These are phyloP conservation scores for Prinsepia uniflora DNA, from an alignment of 306 rosid species.

Conservation along the genomic window DNA sequence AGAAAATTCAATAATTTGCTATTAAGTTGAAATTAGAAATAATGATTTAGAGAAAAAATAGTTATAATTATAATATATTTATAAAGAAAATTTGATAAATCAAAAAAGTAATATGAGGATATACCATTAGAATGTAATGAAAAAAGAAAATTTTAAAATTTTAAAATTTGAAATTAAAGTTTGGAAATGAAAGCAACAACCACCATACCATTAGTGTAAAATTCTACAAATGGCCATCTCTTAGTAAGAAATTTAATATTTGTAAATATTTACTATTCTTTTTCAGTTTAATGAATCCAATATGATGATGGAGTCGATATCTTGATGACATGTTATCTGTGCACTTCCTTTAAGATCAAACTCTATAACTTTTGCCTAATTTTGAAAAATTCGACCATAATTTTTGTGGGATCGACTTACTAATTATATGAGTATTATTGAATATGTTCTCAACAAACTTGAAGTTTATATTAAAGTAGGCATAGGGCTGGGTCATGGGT, in stretches of 20 bases:
- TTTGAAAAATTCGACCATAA: no score
- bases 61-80: no score
- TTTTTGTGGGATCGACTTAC: background rate
- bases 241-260: background rate
- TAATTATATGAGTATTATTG: slow-evolving; percentile 2
- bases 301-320: no score
- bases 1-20: no score
- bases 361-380: background rate
- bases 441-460: background rate
- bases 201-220: background rate
- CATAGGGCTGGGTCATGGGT: no score
- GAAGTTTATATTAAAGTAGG: background rate
- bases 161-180: no score
- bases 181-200: slow-evolving; percentile 1
- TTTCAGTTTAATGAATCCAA: no score
- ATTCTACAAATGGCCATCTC: background rate
- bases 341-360: background rate
- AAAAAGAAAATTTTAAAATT: no score
- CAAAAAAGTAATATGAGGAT: no score
- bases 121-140: no score
- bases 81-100: no score
- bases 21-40: background rate
- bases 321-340: background rate
- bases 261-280: background rate
- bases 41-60: no score